Conservation (phyloP, 2,329 filamentous ascomycete species). For the Dryadomyces quercus-mongolicae region DNA sequence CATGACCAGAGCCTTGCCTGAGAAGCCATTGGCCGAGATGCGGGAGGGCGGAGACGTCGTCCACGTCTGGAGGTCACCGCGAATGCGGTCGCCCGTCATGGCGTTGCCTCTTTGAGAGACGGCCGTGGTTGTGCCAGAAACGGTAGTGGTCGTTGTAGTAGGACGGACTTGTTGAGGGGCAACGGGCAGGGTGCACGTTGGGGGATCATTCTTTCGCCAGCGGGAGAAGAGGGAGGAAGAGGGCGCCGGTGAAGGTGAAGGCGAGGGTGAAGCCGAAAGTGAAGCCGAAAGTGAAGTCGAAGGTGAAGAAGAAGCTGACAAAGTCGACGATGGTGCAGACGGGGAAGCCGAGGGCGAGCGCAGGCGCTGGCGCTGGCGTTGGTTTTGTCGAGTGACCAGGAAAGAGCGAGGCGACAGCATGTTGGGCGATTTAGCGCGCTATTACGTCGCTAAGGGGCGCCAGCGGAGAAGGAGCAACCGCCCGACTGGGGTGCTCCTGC, state of each 20-base stretch:
- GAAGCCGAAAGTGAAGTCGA: slow-evolving; percentile 1
- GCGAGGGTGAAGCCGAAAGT: background rate
- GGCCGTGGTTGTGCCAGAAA: background rate
- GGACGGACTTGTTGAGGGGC: background rate
- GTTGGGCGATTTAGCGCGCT: background rate
- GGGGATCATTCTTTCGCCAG: slow-evolving; percentile 19
- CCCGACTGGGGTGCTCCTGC: background rate
- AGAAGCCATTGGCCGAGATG: slow-evolving; percentile 2
- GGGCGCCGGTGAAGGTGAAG: slow-evolving; percentile 9
- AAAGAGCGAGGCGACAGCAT: slow-evolving; percentile 28
- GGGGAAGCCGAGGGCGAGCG: background rate
- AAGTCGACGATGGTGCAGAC: background rate
- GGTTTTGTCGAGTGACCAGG: slow-evolving; percentile 22
- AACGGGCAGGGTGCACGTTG: background rate
- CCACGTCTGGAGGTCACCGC: background rate
- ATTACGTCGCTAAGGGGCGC: background rate
- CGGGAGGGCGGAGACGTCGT: background rate
- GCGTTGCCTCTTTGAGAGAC: background rate
- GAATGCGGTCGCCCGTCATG: background rate
- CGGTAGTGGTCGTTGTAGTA: background rate
- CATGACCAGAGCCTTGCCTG: slow-evolving; percentile 6
- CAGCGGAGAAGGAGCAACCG: background rate
- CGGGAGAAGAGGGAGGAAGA: slow-evolving; percentile 4
- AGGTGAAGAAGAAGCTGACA: slow-evolving; percentile 3
- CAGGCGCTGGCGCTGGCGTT: slow-evolving; percentile 13